Base-by-base conservation (phyloP, 2,329 filamentous ascomycete species). In the Trichoderma gracile region DNA sequence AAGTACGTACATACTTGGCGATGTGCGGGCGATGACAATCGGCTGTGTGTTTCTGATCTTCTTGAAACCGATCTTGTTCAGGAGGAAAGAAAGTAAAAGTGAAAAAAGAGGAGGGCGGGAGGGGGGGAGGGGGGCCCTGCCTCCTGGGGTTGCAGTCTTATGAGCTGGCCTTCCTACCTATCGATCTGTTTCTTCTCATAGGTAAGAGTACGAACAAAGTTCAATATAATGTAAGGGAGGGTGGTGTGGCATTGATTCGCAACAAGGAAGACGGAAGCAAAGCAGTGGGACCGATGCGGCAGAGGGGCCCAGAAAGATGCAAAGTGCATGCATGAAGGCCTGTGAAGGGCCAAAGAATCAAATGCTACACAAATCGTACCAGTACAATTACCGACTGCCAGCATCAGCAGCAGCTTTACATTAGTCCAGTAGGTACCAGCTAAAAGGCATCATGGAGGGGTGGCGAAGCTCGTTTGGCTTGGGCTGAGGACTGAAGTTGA, bases 321-420 rank as follows among this genome's bases (percentile, higher is more conserved):
- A 60, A 60, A 60, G 57, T 60, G 57, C 57, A 21, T 60, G 57
- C 57, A 60, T 59, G 9, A 47, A 47, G 55, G n/a, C n/a, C 7
- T 30, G 30, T 19, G 27, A 21, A 56, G 54, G 19, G 25, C 42
- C 17, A 23, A 46, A 7, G 8, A 52, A 30, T 25, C 47, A 7
- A 17, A 50, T 50, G 47, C 47, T 33, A 30, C 8, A 50, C 30
- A 33, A 33, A n/a, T n/a, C n/a, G n/a, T n/a, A n/a, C n/a, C n/a
- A n/a, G n/a, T n/a, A n/a, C n/a, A n/a, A 30, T 6, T 38, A 38
- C 9, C 4, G 14, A 14, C 33, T 14, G 33, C 33, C 33, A 14
- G 33, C 33, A 38, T 12, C 33, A 38, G 33, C 33, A 38, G 33
- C 33, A 38, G 30, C 30, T 17, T 25, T 19, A 7, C n/a, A n/a